Evolutionary conservation across 2,329 filamentous ascomycete species (phyloP).

Genomic region (Colletotrichum brevisporum): DNA sequence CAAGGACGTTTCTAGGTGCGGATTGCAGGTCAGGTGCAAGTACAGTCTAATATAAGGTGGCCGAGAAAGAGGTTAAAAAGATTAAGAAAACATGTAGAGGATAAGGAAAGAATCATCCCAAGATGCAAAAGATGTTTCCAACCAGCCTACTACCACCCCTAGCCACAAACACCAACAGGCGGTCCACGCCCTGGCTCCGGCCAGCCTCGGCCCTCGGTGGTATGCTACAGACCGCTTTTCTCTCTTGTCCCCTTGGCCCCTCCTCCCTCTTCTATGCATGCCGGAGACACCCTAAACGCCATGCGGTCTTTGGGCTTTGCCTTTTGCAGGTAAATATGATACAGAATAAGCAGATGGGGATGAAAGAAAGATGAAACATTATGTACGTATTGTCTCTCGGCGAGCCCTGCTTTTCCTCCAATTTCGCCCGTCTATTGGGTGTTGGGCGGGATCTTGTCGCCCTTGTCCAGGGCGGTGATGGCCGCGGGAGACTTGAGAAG

Average conservation of each 20-base stretch:
- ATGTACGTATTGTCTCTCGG: neutral
- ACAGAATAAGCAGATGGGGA: neutral
- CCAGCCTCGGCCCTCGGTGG: constrained; percentile 36
- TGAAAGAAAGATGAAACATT: constrained; percentile 4
- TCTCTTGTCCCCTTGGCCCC: too few relatives aligned
- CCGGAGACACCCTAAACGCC: constrained; percentile 4
- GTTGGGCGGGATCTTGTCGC: constrained; percentile 38
- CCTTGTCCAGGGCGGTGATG: constrained; percentile 31
- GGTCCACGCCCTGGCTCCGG: constrained; percentile 24
- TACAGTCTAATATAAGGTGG: neutral
- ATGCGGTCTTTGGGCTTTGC: neutral
- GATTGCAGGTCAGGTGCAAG: neutral
- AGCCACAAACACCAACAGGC: too few relatives aligned
- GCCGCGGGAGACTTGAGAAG: constrained; percentile 24
- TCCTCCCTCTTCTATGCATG: constrained; percentile 1
- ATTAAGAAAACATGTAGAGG: neutral
- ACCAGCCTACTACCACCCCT: neutral
- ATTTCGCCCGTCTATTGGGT: neutral
- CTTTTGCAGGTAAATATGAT: constrained; percentile 17
- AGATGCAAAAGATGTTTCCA: neutral
- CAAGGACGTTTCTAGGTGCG: too few relatives aligned
- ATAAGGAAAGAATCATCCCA: neutral
- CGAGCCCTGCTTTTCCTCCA: neutral
- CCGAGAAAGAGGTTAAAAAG: neutral
- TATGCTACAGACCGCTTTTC: neutral